Conservation (phyloP, 1,284 basidiomycete species). For the Ustilago bromivora region DNA sequence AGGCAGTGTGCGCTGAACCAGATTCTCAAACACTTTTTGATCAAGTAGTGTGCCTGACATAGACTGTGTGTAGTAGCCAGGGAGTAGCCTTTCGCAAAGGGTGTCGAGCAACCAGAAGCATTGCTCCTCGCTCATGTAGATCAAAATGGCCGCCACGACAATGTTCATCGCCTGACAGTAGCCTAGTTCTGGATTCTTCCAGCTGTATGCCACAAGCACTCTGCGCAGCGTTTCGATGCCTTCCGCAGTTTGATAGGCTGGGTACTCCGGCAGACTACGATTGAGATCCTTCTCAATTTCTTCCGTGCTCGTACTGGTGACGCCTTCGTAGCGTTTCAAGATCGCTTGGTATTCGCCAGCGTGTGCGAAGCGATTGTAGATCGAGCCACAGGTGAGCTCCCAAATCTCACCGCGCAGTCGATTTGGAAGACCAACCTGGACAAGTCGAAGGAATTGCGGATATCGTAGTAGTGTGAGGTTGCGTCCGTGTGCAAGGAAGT, state of each 20-base stretch:
- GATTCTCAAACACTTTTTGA: conserved; percentile 95
- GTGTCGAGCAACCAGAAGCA: conserved; percentile 98
- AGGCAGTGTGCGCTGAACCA: conserved; percentile 82
- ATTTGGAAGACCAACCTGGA: conserved; percentile 97
- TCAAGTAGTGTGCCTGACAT: conserved; percentile 99
- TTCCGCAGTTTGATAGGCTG: conserved; percentile 63
- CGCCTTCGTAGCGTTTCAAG: conserved; percentile 82
- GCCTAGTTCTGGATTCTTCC: conserved; percentile 87
- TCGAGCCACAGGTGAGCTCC: conserved; percentile 95
- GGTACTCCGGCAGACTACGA: conserved; percentile 72
- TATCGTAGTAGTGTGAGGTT: conserved; percentile 93
- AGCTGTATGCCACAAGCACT: conserved; percentile 95
- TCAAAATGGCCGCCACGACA: conserved; percentile 85
- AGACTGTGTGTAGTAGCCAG: conserved; percentile 96
- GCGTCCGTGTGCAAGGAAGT: conserved; percentile 81
- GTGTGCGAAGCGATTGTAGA: conserved; percentile 86
- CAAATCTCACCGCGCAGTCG: conserved; percentile 95
- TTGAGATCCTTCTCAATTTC: conserved; percentile 99
- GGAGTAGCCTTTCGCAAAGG: conserved; percentile 91
- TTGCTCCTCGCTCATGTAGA: conserved; percentile 99
- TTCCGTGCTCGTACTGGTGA: conserved; percentile 89
- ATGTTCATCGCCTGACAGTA: conserved; percentile 75
- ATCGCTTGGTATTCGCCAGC: conserved; percentile 87
- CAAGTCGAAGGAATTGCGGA: conserved; percentile 93
- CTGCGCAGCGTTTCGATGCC: conserved; percentile 78